Evolutionary conservation across 1,284 basidiomycete species (phyloP).

Genomic region (Malassezia arunalokei): DNA sequence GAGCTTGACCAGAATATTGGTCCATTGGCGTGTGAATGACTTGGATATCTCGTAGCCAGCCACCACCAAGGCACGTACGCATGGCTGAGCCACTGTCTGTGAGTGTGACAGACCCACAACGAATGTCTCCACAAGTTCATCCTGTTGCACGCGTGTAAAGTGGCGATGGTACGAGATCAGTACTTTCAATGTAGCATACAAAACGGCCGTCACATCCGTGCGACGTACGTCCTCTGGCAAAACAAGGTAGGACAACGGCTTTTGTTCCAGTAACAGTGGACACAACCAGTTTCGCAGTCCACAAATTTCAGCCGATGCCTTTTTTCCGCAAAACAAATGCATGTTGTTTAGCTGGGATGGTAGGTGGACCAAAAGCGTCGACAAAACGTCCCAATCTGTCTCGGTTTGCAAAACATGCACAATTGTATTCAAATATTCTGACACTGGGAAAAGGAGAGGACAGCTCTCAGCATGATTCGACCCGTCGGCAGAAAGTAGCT

Average conservation of each 20-base stretch:
- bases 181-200: constrained; percentile 76
- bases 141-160: constrained; percentile 57
- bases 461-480: constrained; percentile 21
- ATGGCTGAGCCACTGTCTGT: constrained; percentile 74
- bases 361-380: constrained; percentile 80
- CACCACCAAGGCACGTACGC: constrained; percentile 77
- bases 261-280: constrained; percentile 54
- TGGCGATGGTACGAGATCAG: constrained; percentile 75
- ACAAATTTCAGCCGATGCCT: constrained; percentile 58
- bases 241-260: constrained; percentile 55
- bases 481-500: neutral
- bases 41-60: constrained; percentile 76
- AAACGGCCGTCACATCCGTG: constrained; percentile 73
- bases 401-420: constrained; percentile 63
- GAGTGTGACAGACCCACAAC: constrained; percentile 62
- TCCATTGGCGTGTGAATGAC: constrained; percentile 67
- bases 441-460: constrained; percentile 57
- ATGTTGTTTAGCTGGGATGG: constrained; percentile 88
- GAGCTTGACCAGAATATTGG: constrained; percentile 69
- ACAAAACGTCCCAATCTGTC: constrained; percentile 83
- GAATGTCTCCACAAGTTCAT: constrained; percentile 70
- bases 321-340: constrained; percentile 85
- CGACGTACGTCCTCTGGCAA: constrained; percentile 50
- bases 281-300: constrained; percentile 62
- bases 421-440: constrained; percentile 61